These are phyloP conservation scores for Hypocrella siamensis DNA, from an alignment of 2,329 filamentous ascomycete species.

Conservation along the genomic window DNA sequence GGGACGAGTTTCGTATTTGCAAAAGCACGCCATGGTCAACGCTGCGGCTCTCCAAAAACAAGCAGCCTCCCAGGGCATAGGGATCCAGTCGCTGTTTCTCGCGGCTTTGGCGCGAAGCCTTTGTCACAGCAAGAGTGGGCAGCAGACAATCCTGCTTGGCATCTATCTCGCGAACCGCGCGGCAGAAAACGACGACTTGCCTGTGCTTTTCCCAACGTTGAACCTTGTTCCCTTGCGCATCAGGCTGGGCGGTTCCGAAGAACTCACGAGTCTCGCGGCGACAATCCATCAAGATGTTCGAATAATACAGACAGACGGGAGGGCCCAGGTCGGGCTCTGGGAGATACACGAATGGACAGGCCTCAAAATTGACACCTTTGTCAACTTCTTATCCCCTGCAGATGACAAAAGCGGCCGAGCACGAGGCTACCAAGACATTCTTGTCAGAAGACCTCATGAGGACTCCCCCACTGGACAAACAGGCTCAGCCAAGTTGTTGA, in stretches of 20 bases:
- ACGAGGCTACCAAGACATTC: background rate
- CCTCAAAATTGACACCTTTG: slow-evolving; percentile 51
- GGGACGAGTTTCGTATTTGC: slow-evolving; percentile 20
- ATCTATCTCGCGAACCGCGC: slow-evolving; percentile 72
- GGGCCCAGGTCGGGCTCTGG: slow-evolving; percentile 47
- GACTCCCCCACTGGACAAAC: background rate
- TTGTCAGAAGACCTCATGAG: too few species aligned
- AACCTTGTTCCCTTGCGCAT: slow-evolving; percentile 63
- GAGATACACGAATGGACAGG: slow-evolving; percentile 67
- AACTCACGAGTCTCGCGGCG: slow-evolving; percentile 34
- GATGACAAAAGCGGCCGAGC: slow-evolving; percentile 1
- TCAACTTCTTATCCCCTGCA: slow-evolving; percentile 62
- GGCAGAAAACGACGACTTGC: slow-evolving; percentile 28
- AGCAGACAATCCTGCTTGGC: slow-evolving; percentile 43
- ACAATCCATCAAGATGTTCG: slow-evolving; percentile 54
- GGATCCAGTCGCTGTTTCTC: slow-evolving; percentile 60
- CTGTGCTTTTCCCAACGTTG: slow-evolving; percentile 49
- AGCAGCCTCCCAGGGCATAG: slow-evolving; percentile 39
- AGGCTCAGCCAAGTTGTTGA: slow-evolving; percentile 1
- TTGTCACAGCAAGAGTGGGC: slow-evolving; percentile 15
- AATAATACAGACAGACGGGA: slow-evolving; percentile 32
- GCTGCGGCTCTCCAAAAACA: slow-evolving; percentile 14
- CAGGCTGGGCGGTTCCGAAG: slow-evolving; percentile 10
- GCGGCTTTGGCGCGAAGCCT: slow-evolving; percentile 46
- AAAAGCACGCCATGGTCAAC: slow-evolving; percentile 27